phyloP scores from a whole-genome alignment of 495 filamentous ascomycete genomes.

The Penicillium waksmanii region DNA sequence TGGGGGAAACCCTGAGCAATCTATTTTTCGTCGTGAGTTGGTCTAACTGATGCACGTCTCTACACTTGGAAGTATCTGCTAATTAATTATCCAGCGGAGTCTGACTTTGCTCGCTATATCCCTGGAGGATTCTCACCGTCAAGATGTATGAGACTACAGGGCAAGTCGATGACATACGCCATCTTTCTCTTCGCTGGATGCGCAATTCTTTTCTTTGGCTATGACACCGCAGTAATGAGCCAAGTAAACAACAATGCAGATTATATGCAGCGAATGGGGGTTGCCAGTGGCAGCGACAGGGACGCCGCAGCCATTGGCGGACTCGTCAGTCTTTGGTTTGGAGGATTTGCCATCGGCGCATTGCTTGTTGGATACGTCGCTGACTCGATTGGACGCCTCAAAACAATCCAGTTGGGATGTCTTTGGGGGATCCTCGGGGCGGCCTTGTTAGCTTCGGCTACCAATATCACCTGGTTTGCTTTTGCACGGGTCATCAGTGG shows the following conservation, averaged over 20 bases:
- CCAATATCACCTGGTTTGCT: conserved; percentile 49
- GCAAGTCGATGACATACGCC: conserved; percentile 25
- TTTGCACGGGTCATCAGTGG: conserved; percentile 53
- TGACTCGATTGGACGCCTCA: conserved; percentile 50
- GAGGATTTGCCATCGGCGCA: conserved; percentile 30
- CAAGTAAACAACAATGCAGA: conserved; percentile 43
- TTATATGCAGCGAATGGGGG: conserved; percentile 35
- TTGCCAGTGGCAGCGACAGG: conserved; percentile 17
- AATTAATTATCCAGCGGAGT: conserved; percentile 12
- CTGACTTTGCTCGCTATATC: conserved; percentile 21
- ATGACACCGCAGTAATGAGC: conserved; percentile 42
- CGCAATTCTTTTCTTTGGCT: conserved; percentile 43
- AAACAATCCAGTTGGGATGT: conserved; percentile 49
- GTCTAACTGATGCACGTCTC: background rate
- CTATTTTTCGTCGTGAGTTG: conserved; percentile 15
- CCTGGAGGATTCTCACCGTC: conserved; percentile 31
- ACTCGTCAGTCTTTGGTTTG: conserved; percentile 34
- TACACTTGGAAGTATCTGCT: background rate
- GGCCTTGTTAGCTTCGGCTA: conserved; percentile 47
- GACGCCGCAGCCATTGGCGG: conserved; percentile 32
- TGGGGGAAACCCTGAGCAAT: background rate
- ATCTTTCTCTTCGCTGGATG: conserved; percentile 27
- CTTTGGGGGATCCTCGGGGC: conserved; percentile 51
- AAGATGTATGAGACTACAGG: conserved; percentile 28
- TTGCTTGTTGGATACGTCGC: conserved; percentile 31